A percentile compares a stretch with the other conserved stretches of the same genome.
Conservation (phyloP, 768 basidiomycete genomes). For the Pleurotus giganteus region DNA sequence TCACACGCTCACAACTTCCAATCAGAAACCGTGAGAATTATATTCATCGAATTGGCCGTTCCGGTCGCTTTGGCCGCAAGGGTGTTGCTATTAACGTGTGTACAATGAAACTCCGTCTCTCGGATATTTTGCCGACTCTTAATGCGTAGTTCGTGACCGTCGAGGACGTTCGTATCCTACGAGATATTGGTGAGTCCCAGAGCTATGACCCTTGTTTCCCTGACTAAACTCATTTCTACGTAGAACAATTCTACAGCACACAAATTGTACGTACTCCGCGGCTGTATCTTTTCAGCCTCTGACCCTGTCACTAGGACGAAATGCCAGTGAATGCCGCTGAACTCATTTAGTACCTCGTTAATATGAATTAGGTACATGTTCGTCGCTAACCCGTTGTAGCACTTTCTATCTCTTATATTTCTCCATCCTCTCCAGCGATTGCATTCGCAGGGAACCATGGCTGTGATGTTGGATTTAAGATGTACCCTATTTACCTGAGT, state of each 20-base stretch:
- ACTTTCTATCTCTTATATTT: neutral
- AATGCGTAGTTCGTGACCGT: slow-evolving; percentile 79
- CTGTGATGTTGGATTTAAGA: neutral
- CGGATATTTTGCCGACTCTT: slow-evolving; percentile 16
- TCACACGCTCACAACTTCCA: slow-evolving; percentile 8
- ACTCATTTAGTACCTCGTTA: slow-evolving; percentile 63
- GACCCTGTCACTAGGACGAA: slow-evolving; percentile 67
- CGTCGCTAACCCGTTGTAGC: neutral
- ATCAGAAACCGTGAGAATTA: slow-evolving; percentile 95
- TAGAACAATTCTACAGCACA: slow-evolving; percentile 96
- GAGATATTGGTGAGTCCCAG: slow-evolving; percentile 79
- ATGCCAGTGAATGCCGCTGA: slow-evolving; percentile 99
- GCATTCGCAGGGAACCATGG: too few species aligned
- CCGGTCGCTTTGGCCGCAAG: slow-evolving; percentile 97
- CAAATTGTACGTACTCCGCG: slow-evolving; percentile 66
- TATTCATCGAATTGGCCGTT: slow-evolving; percentile 99
- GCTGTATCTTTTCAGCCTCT: slow-evolving; percentile 15
- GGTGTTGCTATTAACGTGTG: slow-evolving; percentile 98
- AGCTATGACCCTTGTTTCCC: neutral
- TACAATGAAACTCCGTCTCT: slow-evolving; percentile 12
- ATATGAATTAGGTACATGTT: neutral
- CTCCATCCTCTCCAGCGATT: neutral
- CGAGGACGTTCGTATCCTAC: slow-evolving; percentile 93
- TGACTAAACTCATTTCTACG: slow-evolving; percentile 14
- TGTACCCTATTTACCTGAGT: neutral